A percentile compares a stretch with the other conserved stretches of the same genome.
Conservation (phyloP, 2,329 filamentous ascomycete genomes). For the Alternaria arbusti region DNA sequence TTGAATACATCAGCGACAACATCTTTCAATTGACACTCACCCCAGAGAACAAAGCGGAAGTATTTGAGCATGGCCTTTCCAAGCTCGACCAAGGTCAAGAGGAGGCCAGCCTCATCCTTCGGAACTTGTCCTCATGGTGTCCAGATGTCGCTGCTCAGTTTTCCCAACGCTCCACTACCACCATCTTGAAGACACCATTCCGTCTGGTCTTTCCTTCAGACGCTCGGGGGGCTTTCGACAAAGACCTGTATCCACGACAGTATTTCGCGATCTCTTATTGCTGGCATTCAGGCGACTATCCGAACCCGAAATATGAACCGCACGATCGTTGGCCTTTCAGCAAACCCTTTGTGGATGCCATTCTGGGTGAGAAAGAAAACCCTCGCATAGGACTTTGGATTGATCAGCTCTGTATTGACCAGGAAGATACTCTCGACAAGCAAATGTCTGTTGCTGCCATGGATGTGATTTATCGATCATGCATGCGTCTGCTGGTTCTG, state of each 20-base stretch:
- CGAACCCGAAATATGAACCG: constrained; percentile 6
- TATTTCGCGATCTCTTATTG: constrained; percentile 26
- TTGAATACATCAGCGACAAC: constrained; percentile 4
- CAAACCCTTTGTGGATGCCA: constrained; percentile 21
- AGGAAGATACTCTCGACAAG: constrained; percentile 13
- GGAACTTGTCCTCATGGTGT: constrained; percentile 14
- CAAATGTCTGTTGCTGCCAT: constrained; percentile 20
- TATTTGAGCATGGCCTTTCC: constrained; percentile 13
- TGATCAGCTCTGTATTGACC: constrained; percentile 26
- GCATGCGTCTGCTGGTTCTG: constrained; percentile 15
- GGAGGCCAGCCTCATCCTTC: constrained; percentile 9
- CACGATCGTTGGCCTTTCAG: constrained; percentile 23
- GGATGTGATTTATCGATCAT: constrained; percentile 26
- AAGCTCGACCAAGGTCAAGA: constrained; percentile 3
- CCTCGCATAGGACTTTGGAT: constrained; percentile 26
- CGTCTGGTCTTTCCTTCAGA: constrained; percentile 19
- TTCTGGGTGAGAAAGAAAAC: constrained; percentile 19
- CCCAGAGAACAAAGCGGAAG: constrained; percentile 14
- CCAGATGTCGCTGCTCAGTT: constrained; percentile 7
- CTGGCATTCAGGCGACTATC: constrained; percentile 17
- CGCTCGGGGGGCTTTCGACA: constrained; percentile 7
- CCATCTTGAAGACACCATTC: constrained; percentile 18
- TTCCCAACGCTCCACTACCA: constrained; percentile 6
- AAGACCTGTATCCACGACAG: constrained; percentile 19
- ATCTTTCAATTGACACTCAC: constrained; percentile 16